These are phyloP conservation scores for Ulmus americana DNA, from an alignment of 331 rosid genomes.

Conservation along the genomic window DNA sequence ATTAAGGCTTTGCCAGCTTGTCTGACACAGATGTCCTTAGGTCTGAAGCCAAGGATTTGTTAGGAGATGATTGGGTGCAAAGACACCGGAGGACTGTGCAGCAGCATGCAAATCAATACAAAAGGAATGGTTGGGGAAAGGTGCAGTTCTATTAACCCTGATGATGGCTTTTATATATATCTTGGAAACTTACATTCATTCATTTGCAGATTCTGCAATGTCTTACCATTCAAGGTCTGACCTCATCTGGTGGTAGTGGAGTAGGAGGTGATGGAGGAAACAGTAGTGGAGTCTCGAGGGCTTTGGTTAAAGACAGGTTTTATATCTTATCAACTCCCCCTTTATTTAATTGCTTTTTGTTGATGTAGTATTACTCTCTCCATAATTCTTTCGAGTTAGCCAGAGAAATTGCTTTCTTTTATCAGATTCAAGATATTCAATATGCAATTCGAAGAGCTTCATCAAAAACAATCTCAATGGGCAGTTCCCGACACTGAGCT, in stretches of 20 bases:
- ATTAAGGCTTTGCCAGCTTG: slow-evolving; percentile 18
- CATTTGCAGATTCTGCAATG: slow-evolving; percentile 74
- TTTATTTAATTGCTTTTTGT: background rate
- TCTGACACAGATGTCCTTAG: slow-evolving; percentile 29
- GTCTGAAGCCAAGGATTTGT: slow-evolving; percentile 97
- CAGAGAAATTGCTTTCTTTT: slow-evolving; percentile 13
- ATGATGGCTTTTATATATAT: background rate
- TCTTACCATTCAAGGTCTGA: slow-evolving; percentile 75
- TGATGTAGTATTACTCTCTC: background rate
- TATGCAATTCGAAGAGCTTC: slow-evolving; percentile 87
- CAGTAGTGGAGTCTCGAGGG: slow-evolving; percentile 91
- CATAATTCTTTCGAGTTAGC: slow-evolving; percentile 15
- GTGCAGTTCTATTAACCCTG: slow-evolving; percentile 30
- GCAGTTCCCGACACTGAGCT: slow-evolving; percentile 90
- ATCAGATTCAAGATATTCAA: slow-evolving; percentile 80
- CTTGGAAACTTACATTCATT: no score
- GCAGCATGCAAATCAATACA: slow-evolving; percentile 95
- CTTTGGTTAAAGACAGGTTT: slow-evolving; percentile 77
- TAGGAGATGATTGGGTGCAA: slow-evolving; percentile 99
- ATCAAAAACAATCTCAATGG: slow-evolving; percentile 98
- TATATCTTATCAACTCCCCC: background rate
- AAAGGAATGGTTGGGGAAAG: slow-evolving; percentile 95
- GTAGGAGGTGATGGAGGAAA: slow-evolving; percentile 67
- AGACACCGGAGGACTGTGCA: slow-evolving; percentile 87
- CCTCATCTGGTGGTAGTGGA: slow-evolving; percentile 74